Percentiles rank a stretch among this genome's conserved stretches.
phyloP scores from a whole-genome alignment of 2,329 filamentous ascomycete species.

The Aspergillus thermomutatus region DNA sequence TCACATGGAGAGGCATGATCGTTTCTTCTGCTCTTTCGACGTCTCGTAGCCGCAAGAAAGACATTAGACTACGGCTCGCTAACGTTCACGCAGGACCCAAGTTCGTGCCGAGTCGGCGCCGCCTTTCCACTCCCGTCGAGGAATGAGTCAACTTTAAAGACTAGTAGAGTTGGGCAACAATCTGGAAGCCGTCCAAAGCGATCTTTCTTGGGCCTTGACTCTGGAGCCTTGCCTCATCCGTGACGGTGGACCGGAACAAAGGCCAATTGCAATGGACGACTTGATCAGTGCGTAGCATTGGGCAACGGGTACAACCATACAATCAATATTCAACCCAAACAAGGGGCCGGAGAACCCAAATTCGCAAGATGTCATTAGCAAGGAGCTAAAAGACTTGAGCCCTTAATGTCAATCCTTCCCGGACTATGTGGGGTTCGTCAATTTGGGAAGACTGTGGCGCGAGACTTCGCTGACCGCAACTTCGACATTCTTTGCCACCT shows the following conservation, averaged over 20 bases:
- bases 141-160: not conserved
- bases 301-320: not conserved
- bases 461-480: slow-evolving; percentile 24
- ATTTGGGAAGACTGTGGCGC: slow-evolving; percentile 13
- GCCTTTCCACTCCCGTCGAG: not conserved
- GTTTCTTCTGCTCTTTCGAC: not conserved
- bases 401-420: not conserved
- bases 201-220: not conserved
- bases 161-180: slow-evolving; percentile 24
- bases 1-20: not conserved
- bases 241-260: not conserved
- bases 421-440: not conserved
- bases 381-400: not conserved
- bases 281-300: not conserved
- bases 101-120: not conserved
- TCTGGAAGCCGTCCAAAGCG: not conserved
- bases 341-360: not conserved
- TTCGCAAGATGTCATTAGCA: not conserved
- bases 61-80: not conserved
- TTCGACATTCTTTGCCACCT: slow-evolving; percentile 19
- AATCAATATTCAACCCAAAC: not conserved
- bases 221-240: not conserved
- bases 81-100: not conserved
- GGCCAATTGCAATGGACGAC: not conserved
- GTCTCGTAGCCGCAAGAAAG: not conserved